Base-by-base conservation (phyloP, 208 protist species). In the Crithidia sp. region DNA sequence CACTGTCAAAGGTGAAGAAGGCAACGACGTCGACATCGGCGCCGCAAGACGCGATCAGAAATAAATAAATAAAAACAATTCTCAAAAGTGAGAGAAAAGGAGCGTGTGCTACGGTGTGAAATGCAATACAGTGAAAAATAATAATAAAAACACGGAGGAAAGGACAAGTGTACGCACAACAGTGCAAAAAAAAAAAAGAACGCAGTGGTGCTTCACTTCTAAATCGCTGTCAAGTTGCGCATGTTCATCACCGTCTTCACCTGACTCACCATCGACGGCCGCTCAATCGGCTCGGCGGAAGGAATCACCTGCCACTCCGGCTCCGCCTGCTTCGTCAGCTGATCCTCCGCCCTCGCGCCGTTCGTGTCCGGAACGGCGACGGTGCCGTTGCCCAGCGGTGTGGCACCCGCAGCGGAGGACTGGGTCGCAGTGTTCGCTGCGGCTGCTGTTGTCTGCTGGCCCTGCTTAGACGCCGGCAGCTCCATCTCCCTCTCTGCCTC, bases 241-340 rank as follows among this genome's bases (percentile, higher is more conserved):
- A 84, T 74, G 53, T 84, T 64, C 63, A 84, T 70, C 50, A 84
- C 74, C 57, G 73, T 70, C 37, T 72, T 71, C n/a, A 75, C 67
- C 55, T 84, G 79, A 43, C 69, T 65, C 49, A 76, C 60, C n/a
- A 84, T 54, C 50, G 66, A 58, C 64, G 67, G 77, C 10, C 66
- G 71, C 74, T 72, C 40, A 45, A 71, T 81, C 41, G 53, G 43
- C 50, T 72, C 55, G 8, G 71, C 75, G 4, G 76, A 74, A 17
- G 65, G 72, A 5, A 64, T 50, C 2, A 82, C 69, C 37, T 79
- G 60, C 67, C 74, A 79, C 66, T 79, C 50, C 28, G 77, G 82
- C 74, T 86, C 81, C 62, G 67, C 47, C 60, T 69, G 55, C 74
- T 71, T 57, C 19, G 62, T 67, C 16, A 80, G 68, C 75, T 80